Conservation (phyloP, 495 filamentous ascomycete species). For the Neurospora sp. region DNA sequence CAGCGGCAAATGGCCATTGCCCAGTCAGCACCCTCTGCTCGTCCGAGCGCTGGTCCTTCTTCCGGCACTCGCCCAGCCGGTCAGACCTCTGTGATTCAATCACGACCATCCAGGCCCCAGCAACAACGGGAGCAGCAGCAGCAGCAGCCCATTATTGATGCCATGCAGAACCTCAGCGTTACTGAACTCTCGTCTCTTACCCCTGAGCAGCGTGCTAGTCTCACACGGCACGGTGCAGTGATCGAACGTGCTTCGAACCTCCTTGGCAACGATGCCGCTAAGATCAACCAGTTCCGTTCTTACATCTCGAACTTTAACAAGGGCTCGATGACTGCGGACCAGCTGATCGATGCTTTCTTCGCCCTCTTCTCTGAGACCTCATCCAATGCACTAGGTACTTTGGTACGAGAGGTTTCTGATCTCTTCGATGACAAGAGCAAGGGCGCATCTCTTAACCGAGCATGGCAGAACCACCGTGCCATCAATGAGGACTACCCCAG, state of each 20-base stretch:
- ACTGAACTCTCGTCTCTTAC: constrained; percentile 38
- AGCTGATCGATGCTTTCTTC: constrained; percentile 72
- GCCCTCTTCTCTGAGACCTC: constrained; percentile 69
- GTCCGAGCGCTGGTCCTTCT: constrained; percentile 66
- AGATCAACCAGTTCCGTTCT: constrained; percentile 65
- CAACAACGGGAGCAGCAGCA: constrained; percentile 10
- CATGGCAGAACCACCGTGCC: constrained; percentile 91
- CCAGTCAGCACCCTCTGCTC: constrained; percentile 20
- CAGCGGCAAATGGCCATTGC: constrained; percentile 80
- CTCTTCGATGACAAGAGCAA: constrained; percentile 80
- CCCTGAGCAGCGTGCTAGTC: constrained; percentile 69
- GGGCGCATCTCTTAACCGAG: constrained; percentile 57
- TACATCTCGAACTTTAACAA: constrained; percentile 66
- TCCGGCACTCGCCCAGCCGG: constrained; percentile 29
- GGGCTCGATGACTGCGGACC: constrained; percentile 54
- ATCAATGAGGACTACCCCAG: constrained; percentile 95
- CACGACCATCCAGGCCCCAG: constrained; percentile 18
- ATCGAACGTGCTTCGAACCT: constrained; percentile 75
- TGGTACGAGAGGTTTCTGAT: constrained; percentile 86
- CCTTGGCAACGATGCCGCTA: constrained; percentile 60
- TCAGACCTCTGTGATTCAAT: constrained; percentile 19
- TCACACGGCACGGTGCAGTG: constrained; percentile 67
- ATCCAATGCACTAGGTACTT: constrained; percentile 69
- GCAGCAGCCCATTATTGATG: constrained; percentile 15
- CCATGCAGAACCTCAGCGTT: constrained; percentile 30